Percentiles rank a stretch among this genome's conserved stretches.
Evolutionary conservation across 306 rosid species (phyloP).

Genomic region (Vicia villosa): DNA sequence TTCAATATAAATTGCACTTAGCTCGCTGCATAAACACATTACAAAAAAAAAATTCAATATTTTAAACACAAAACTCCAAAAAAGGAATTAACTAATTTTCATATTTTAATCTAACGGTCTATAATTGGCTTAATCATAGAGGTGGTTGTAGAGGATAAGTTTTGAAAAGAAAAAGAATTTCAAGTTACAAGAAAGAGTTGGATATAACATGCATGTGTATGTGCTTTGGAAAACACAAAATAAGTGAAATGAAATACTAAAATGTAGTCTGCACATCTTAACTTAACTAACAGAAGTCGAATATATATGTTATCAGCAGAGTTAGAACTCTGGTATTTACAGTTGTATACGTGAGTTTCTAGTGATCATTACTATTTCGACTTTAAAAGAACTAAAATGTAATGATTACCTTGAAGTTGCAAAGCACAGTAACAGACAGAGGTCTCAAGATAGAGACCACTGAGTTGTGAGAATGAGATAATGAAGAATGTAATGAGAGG

Average conservation of each 20-base stretch:
- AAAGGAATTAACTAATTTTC: background rate
- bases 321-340: too few relatives aligned
- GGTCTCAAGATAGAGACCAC: constrained; percentile 54
- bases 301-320: too few relatives aligned
- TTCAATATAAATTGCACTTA: constrained; percentile 11
- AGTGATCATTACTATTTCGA: too few relatives aligned
- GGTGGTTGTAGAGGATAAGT: background rate
- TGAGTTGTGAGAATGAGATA: constrained; percentile 24
- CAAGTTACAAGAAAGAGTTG: constrained; percentile 43
- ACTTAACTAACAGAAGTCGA: too few relatives aligned
- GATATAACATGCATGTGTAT: constrained; percentile 34
- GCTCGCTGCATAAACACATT: constrained; percentile 47
- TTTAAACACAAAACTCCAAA: background rate
- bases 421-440: constrained; percentile 49
- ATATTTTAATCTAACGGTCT: background rate
- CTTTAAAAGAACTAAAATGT: background rate
- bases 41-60: background rate
- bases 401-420: constrained; percentile 46
- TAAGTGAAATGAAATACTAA: too few relatives aligned
- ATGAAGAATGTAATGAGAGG: background rate
- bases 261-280: too few relatives aligned
- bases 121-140: background rate
- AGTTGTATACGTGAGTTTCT: too few relatives aligned
- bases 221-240: constrained; percentile 8
- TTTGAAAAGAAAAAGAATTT: background rate